Conservation (phyloP, 192 early-diverging fungal species). For the Backusella morwellensis region DNA sequence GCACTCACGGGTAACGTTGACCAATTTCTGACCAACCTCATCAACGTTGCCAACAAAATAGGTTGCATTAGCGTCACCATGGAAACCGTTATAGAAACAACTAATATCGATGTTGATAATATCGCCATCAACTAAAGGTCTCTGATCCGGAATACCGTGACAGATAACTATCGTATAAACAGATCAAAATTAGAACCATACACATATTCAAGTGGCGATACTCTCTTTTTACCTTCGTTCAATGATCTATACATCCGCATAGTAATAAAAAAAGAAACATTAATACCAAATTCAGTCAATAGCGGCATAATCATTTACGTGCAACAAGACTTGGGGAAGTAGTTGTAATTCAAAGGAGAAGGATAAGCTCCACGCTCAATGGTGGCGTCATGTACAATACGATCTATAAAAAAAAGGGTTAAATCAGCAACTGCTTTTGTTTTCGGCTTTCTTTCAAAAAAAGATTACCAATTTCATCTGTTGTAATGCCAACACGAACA, state of each 20-base stretch:
- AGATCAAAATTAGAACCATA: constrained; percentile 90
- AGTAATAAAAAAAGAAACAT: neutral
- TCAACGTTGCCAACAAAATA: constrained; percentile 91
- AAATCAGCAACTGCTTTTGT: neutral
- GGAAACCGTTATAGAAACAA: constrained; percentile 88
- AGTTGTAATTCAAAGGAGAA: constrained; percentile 94
- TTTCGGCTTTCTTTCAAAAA: neutral
- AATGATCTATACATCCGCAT: constrained; percentile 33
- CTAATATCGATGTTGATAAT: constrained; percentile 95
- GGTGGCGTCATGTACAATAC: constrained; percentile 92
- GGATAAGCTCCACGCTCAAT: constrained; percentile 92
- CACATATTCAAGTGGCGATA: constrained; percentile 91
- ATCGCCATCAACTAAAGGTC: constrained; percentile 91
- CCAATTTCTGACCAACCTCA: constrained; percentile 64
- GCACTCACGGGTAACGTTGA: constrained; percentile 82
- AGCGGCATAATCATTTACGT: constrained; percentile 49
- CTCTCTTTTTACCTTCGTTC: constrained; percentile 88
- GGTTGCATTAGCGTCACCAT: constrained; percentile 94
- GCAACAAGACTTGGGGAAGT: constrained; percentile 96
- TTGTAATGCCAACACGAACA: constrained; percentile 81
- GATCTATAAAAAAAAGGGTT: constrained; percentile 45
- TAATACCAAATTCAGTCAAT: neutral
- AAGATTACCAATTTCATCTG: constrained; percentile 81
- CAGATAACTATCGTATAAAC: constrained; percentile 89
- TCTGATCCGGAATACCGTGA: constrained; percentile 96